Percentiles rank a stretch among this genome's conserved stretches.
phyloP scores from a whole-genome alignment of 2,329 filamentous ascomycete species.

The Claviceps fusiformis region DNA sequence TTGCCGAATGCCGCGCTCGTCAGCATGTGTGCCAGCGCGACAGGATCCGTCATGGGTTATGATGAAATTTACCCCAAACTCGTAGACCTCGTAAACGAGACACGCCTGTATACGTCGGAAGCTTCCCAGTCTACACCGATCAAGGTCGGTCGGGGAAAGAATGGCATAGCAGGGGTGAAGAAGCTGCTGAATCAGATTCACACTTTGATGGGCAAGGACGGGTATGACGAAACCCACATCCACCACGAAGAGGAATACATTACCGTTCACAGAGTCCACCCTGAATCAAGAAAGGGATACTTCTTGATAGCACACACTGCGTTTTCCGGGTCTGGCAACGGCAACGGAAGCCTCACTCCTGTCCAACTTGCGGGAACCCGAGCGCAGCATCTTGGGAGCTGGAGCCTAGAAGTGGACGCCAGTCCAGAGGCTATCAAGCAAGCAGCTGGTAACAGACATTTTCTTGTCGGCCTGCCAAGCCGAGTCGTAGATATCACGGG shows the following conservation, averaged over 20 bases:
- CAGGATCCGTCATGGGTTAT: constrained; percentile 94
- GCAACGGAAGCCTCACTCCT: constrained; percentile 66
- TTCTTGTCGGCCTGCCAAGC: constrained; percentile 72
- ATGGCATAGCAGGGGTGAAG: constrained; percentile 81
- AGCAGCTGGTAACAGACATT: constrained; percentile 53
- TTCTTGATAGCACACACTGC: constrained; percentile 95
- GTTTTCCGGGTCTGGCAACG: constrained; percentile 78
- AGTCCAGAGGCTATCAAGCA: constrained; percentile 53
- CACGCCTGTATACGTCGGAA: constrained; percentile 63
- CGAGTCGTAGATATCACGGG: constrained; percentile 61
- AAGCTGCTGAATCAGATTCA: constrained; percentile 92
- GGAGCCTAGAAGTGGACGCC: constrained; percentile 83
- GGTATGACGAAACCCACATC: constrained; percentile 89
- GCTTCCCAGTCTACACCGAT: constrained; percentile 50
- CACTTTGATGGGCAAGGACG: constrained; percentile 86
- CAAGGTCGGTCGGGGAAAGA: constrained; percentile 55
- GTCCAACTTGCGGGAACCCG: constrained; percentile 74
- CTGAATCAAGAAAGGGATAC: constrained; percentile 80
- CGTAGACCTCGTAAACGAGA: constrained; percentile 88
- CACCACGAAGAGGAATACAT: constrained; percentile 95
- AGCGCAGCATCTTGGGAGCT: constrained; percentile 75
- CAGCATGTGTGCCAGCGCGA: constrained; percentile 88
- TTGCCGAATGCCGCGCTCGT: constrained; percentile 88
- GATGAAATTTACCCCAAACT: constrained; percentile 91
- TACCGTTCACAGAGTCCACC: constrained; percentile 90